Base-by-base conservation (phyloP, 371 early-diverging fungal genomes). In the Sporodiniella umbellata region DNA sequence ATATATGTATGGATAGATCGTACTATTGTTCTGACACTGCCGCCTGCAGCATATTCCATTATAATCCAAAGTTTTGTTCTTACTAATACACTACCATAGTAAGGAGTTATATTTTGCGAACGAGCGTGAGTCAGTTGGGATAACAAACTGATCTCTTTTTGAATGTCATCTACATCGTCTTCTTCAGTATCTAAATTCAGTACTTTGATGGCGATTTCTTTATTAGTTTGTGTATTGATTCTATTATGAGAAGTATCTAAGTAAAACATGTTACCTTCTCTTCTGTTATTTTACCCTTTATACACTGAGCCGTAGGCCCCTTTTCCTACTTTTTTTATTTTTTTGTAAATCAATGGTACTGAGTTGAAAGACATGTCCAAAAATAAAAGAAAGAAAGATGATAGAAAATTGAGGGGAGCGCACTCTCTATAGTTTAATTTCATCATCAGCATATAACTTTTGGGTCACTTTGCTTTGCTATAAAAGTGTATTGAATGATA, bases 11-110 rank as follows among this genome's bases (percentile, higher is more conserved):
- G 50, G 11, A 43, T 14, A 21, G 28, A 30, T 26, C 79, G 68
- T 83, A 92, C 92, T 54, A 93, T 71, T 3, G 79, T 77, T 54
- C 93, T 72, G 42, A 98, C 81, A 51, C 94, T 95, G 12, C 98
- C 98, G 31, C 95, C 98, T 5, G 87, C 94, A 3, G 96, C 96
- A 78, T 90, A 95, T 54, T 96, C 97, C 96, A 98, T 96, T 50
- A 98, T 86, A 54, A 98, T 90, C 97, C 99, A 98, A 31, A 98
- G 78, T 52, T 93, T 93, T 12, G 93, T 93, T 21, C 88, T 93
- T 50, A 91, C 84, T 24, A 99, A 71, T 46, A 92, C 88, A 28
- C 91, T 88, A 26, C 92, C 95, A 70, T 94, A 90, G 66, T 98
- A 98, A 43, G 89, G 88, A 1, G 95, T 95, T 50, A 96, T 95